Conservation (phyloP, 1,139 yeast genomes). For the Suhomyces ambrosiae region DNA sequence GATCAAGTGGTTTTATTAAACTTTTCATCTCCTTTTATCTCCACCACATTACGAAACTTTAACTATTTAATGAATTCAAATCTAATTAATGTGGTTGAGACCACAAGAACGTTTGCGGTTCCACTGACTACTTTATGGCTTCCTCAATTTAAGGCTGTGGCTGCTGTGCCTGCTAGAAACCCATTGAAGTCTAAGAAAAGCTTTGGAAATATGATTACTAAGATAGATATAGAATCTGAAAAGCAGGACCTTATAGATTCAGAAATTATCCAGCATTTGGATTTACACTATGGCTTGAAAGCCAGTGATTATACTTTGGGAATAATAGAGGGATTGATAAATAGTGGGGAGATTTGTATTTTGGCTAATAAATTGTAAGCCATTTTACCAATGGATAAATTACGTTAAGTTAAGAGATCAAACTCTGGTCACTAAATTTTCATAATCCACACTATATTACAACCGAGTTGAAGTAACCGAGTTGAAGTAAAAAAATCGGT, state of each 20-base stretch:
- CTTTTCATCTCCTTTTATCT: not conserved
- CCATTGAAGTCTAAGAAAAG: not conserved
- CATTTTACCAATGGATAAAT: not conserved
- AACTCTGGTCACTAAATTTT: too few species aligned
- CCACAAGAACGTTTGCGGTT: not conserved
- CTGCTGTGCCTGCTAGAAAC: constrained; percentile 4
- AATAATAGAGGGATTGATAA: constrained; percentile 14
- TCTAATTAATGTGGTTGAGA: constrained; percentile 7
- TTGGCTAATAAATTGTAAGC: not conserved
- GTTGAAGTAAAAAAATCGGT: too few species aligned
- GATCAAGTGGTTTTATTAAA: constrained; percentile 11
- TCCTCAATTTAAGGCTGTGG: constrained; percentile 20
- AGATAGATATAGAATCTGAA: constrained; percentile 7
- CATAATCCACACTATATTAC: too few species aligned
- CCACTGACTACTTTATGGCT: constrained; percentile 23
- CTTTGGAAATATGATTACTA: not conserved
- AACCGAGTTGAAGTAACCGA: too few species aligned
- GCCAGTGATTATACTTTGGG: constrained; percentile 17
- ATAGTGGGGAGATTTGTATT: constrained; percentile 5
- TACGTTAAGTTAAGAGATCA: too few species aligned
- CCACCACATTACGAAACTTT: constrained; percentile 6
- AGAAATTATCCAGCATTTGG: constrained; percentile 17
- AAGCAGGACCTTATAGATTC: constrained; percentile 11
- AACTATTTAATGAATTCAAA: constrained; percentile 17
- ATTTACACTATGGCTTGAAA: constrained; percentile 19